Conservation (phyloP, 306 rosid species). For the Vigna unguiculata region DNA sequence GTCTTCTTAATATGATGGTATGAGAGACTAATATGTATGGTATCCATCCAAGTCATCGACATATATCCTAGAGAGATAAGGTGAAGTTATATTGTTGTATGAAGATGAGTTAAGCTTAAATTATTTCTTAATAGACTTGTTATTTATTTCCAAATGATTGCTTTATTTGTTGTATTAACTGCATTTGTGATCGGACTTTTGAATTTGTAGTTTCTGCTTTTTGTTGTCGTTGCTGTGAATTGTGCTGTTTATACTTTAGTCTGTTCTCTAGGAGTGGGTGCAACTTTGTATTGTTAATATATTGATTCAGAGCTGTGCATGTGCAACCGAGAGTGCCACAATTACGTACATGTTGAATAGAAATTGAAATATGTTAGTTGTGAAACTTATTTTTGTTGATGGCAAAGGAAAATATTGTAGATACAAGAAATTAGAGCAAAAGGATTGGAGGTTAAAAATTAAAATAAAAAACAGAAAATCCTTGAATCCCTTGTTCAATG, state of each 20-base stretch:
- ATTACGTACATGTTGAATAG: not conserved
- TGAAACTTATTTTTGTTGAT: not conserved
- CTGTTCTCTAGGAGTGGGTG: slow-evolving; percentile 8
- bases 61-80: too few species aligned
- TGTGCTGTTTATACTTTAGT: not conserved
- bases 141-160: not conserved
- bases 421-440: not conserved
- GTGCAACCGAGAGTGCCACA: not conserved
- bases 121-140: too few species aligned
- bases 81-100: too few species aligned
- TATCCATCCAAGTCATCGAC: too few species aligned
- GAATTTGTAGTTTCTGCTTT: not conserved
- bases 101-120: too few species aligned
- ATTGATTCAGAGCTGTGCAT: slow-evolving; percentile 8
- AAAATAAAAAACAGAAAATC: too few species aligned
- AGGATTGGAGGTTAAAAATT: not conserved
- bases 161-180: not conserved
- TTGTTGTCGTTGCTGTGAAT: not conserved
- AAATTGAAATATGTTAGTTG: not conserved
- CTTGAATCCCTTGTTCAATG: not conserved
- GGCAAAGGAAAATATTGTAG: slow-evolving; percentile 5
- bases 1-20: too few species aligned
- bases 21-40: too few species aligned
- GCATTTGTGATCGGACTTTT: not conserved
- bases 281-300: slow-evolving; percentile 7